Percentiles rank a stretch among this genome's conserved stretches.
These are phyloP conservation scores for Globisporangium polare DNA, from an alignment of 352 stramenopile species.

Conservation along the genomic window DNA sequence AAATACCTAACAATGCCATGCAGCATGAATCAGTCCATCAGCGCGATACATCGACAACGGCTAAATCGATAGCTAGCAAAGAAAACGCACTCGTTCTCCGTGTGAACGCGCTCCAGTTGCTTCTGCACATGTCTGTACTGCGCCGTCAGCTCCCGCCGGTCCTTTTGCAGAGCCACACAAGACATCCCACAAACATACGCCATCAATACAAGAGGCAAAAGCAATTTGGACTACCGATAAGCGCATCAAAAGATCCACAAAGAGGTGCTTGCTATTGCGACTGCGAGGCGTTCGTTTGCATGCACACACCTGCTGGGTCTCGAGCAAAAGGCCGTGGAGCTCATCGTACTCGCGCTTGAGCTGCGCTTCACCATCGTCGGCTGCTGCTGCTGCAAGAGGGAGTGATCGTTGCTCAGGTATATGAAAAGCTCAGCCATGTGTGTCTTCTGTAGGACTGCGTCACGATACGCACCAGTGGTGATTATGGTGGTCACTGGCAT, in stretches of 20 bases:
- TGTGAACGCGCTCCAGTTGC: slow-evolving; percentile 20
- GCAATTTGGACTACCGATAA: too few species aligned
- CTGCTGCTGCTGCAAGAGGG: background rate
- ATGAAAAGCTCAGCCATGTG: background rate
- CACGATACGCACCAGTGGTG: background rate
- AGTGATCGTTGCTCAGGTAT: background rate
- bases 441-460: background rate
- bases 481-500: background rate
- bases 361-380: background rate
- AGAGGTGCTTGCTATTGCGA: background rate
- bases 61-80: background rate
- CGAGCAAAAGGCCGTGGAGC: slow-evolving; percentile 17
- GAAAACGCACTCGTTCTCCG: slow-evolving; percentile 32
- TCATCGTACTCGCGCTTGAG: slow-evolving; percentile 19
- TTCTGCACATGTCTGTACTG: slow-evolving; percentile 16
- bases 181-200: background rate
- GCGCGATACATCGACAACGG: background rate
- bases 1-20: slow-evolving; percentile 23
- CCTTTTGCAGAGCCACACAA: slow-evolving; percentile 11
- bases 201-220: too few species aligned
- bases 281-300: background rate
- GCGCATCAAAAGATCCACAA: too few species aligned
- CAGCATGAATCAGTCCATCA: background rate
- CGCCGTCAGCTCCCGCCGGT: slow-evolving; percentile 17
- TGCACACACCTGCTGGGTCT: slow-evolving; percentile 20